Evolutionary conservation across 768 basidiomycete genomes (phyloP), one percentile per base, ranked within the genome.

Genomic region (Amanita pseudoporphyria): DNA sequence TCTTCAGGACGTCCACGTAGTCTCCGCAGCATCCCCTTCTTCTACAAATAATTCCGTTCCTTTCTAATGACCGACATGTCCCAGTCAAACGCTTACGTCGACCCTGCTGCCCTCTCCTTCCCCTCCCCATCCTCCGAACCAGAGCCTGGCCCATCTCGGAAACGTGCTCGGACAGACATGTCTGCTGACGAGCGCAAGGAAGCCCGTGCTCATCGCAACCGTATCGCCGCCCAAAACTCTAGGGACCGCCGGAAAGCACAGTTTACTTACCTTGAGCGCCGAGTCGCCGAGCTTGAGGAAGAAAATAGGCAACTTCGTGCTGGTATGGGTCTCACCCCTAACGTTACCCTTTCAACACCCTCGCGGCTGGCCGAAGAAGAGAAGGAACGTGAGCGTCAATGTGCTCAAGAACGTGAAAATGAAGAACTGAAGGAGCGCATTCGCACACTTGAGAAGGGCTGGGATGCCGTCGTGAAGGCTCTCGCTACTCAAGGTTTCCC

Each of bases 221-320:
- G 91, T 45, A 89, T 94, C 63, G 92, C 92, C 1, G 91, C 91
- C 5, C 92, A 95, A 72, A 87, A 92, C 69, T 89, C 87, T 9
- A 82, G 92, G 39, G 92, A 95, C 69, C 78, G 87, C 57, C 78
- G 90, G 50, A 95, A 95, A 66, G 84, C 82, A 13, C 89, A 94
- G 55, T 90, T 84, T 61, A 49, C 69, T 1, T 72, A 70, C 55
- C 82, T 90, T 36, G 82, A 87, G 62, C 74, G 67, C 32, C 64
- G 82, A 40, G 85, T 89, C 3, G 62, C 71, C 10, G 81, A 86
- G 62, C 82, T 89, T 50, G 84, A 89, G 69, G 83, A 83, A 49
- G 91, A 94, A 72, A 94, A 95, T 64, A 68, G 81, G 32, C 77
- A 75, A 37, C 78, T 89, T 21, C 77, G 83, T 3, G 77, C 82